Evolutionary conservation across 2,329 filamentous ascomycete species (phyloP), one percentile per base, ranked within the genome.

Genomic region (Hypoxylon sp.): DNA sequence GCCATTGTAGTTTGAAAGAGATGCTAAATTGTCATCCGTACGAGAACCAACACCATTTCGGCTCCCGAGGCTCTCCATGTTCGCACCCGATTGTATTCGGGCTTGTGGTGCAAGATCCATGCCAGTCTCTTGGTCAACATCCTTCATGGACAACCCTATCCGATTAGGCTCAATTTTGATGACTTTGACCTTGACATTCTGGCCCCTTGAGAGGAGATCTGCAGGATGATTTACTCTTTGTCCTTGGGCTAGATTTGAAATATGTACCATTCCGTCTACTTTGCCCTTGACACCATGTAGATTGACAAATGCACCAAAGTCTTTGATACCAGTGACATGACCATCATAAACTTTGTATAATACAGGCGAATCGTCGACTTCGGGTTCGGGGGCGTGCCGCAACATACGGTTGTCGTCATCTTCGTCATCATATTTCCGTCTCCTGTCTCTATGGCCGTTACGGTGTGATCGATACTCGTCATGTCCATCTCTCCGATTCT

Each of bases 291-390:
- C 91, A 17, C 94, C 92, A 72, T 91, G 87, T n/a, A 99, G 79
- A 73, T 97, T 97, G 63, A 98, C 94, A 79, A 99, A 99, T 0
- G 90, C 94, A 10, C 96, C 96, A 80, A 98, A 99, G 68, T 98
- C 93, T 75, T 98, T 98, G 59, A 99, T 85, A 0, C 94, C 94
- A 0, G 93, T 98, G 13, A 98, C 93, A 75, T 91, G 90, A 1
- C 96, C 96, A 69, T 93, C 88, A 75, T 99, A 99, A 1, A 98
- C 82, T 77, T 99, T 99, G 83, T 90, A 90, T 5, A 97, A 80
- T 34, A 94, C 83, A 0, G 96, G 94, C 45, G 87, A 80, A 57
- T 97, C 92, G 79, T 99, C 96, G 9, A 97, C 78, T 74, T 97
- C 93, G 1, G 86, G 87, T 1, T 87, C 87, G 0, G 92, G 91